Evolutionary conservation across 805 yeast species (phyloP).

Genomic region (Zygosaccharomyces siamensis): DNA sequence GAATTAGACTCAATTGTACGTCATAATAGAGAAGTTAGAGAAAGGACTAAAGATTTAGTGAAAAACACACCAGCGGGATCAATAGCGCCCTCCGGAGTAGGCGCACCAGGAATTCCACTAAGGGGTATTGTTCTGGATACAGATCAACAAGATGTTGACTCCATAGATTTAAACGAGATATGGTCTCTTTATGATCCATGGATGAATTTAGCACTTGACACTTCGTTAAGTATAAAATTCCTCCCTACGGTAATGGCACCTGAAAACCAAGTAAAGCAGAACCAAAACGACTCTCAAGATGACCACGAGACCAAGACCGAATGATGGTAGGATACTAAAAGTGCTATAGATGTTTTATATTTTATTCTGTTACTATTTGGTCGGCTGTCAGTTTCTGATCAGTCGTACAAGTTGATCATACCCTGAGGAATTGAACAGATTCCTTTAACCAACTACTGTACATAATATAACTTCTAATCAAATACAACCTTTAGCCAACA

Average conservation of each 20-base stretch:
- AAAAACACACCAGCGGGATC: constrained; percentile 15
- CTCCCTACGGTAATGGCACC: constrained; percentile 29
- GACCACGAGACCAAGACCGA: constrained; percentile 10
- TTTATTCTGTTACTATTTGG: neutral
- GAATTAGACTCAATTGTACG: constrained; percentile 16
- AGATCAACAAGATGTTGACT: constrained; percentile 17
- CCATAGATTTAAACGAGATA: constrained; percentile 27
- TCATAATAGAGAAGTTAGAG: constrained; percentile 19
- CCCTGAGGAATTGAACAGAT: neutral
- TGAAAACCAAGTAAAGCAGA: constrained; percentile 4
- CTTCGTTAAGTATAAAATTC: constrained; percentile 34
- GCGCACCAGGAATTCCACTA: constrained; percentile 11
- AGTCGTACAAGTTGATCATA: constrained; percentile 3
- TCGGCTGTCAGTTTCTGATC: neutral
- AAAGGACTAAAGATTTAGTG: constrained; percentile 13
- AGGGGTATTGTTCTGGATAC: constrained; percentile 24
- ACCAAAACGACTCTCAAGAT: constrained; percentile 5
- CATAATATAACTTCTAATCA: constrained; percentile 1
- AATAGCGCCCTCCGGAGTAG: constrained; percentile 2
- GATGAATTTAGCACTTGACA: constrained; percentile 34
- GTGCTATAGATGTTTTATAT: neutral
- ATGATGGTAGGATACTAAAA: neutral
- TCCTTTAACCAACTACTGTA: constrained; percentile 1
- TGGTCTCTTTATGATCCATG: constrained; percentile 36
- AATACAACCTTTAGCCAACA: neutral